A percentile compares a stretch with the other conserved stretches of the same genome.
These are phyloP conservation scores for Beauveria caledonica DNA, from an alignment of 2,329 filamentous ascomycete genomes.

Conservation along the genomic window DNA sequence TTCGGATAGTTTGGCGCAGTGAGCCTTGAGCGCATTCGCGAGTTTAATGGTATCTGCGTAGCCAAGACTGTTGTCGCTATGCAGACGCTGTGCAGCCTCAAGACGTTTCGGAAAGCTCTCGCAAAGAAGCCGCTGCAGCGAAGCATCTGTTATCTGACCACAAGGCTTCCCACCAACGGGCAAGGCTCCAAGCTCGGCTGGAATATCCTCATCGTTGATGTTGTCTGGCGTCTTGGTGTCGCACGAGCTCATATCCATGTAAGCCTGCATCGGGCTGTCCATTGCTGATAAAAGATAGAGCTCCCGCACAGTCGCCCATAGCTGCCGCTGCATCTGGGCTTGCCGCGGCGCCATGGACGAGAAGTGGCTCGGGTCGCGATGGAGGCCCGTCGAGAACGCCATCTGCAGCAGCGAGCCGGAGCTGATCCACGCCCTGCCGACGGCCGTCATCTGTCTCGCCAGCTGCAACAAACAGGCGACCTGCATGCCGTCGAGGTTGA, in stretches of 20 bases:
- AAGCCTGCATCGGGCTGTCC: not conserved
- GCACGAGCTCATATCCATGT: not conserved
- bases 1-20: not conserved
- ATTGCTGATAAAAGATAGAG: not conserved
- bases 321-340: not conserved
- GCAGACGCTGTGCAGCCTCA: not conserved
- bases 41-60: not conserved
- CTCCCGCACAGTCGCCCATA: conserved; percentile 8
- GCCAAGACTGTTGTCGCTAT: not conserved
- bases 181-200: not conserved
- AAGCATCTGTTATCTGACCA: not conserved
- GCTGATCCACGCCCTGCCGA: conserved; percentile 1
- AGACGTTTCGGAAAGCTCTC: not conserved
- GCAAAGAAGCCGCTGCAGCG: not conserved
- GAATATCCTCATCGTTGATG: not conserved
- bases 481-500: conserved; percentile 3
- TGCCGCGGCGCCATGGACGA: not conserved
- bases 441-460: conserved; percentile 4
- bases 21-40: not conserved
- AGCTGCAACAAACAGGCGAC: conserved; percentile 3
- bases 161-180: not conserved
- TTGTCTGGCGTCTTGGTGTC: conserved; percentile 4
- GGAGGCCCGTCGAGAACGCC: conserved; percentile 3
- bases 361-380: conserved; percentile 6
- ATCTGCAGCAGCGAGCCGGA: conserved; percentile 3